These are phyloP conservation scores for Scheffersomyces insectosa DNA, from an alignment of 1,139 yeast species.

Conservation along the genomic window DNA sequence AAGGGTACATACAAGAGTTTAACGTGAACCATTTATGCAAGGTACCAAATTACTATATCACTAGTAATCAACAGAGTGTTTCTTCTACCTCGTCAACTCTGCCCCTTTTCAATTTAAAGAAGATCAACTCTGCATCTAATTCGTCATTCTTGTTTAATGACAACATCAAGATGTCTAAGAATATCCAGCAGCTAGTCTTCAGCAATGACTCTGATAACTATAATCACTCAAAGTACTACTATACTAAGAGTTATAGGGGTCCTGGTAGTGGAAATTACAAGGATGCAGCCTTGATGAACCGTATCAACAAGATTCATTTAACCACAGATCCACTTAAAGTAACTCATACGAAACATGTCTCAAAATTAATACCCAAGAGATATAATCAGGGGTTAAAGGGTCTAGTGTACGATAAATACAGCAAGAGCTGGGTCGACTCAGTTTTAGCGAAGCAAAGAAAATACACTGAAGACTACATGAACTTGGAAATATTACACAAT, in stretches of 20 bases:
- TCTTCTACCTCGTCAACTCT: constrained; percentile 1
- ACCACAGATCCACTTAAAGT: constrained; percentile 16
- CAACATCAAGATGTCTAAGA: constrained; percentile 31
- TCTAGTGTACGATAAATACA: constrained; percentile 36
- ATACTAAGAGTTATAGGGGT: constrained; percentile 43
- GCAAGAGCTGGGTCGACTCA: constrained; percentile 32
- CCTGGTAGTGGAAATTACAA: constrained; percentile 52
- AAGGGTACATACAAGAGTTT: constrained; percentile 48
- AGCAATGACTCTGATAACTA: constrained; percentile 38
- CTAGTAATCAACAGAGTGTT: constrained; percentile 24
- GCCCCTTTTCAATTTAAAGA: constrained; percentile 14
- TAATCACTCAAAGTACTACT: constrained; percentile 40
- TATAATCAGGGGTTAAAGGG: constrained; percentile 35
- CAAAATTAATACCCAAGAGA: constrained; percentile 15
- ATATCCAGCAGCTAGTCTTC: constrained; percentile 37
- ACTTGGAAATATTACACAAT: constrained; percentile 48
- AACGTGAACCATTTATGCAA: constrained; percentile 43
- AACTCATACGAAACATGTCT: constrained; percentile 10
- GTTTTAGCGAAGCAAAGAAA: constrained; percentile 30
- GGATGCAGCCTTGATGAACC: constrained; percentile 44
- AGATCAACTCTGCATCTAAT: constrained; percentile 19
- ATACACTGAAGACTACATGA: constrained; percentile 38
- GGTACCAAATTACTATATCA: constrained; percentile 45
- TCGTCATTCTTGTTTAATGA: constrained; percentile 27
- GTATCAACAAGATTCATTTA: constrained; percentile 36